Conservation (phyloP, 257 asterid species). For the Jacaranda mimosifolia region DNA sequence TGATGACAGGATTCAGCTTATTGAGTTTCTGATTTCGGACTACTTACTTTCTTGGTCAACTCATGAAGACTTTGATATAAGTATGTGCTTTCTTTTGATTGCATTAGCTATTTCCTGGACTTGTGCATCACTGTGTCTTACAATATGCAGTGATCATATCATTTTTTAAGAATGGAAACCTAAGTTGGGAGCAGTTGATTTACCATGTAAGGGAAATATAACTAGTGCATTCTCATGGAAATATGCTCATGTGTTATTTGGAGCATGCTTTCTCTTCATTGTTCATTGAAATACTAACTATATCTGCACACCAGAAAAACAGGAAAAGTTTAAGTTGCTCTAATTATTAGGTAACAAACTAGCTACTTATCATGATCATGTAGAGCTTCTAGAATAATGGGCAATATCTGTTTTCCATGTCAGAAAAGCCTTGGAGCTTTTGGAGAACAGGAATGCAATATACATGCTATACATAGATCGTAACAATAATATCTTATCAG, state of each 20-base stretch:
- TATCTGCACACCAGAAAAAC: too few species aligned
- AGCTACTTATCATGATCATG: conserved; percentile 25
- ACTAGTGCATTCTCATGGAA: neutral
- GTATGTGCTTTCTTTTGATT: too few species aligned
- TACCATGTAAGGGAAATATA: neutral
- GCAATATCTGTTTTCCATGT: conserved; percentile 68
- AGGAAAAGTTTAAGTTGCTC: too few species aligned
- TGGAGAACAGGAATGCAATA: conserved; percentile 78
- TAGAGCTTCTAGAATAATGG: conserved; percentile 90
- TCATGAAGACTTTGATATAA: too few species aligned
- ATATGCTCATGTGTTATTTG: neutral
- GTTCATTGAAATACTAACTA: conserved; percentile 1
- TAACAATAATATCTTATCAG: too few species aligned
- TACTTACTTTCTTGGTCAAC: conserved; percentile 76
- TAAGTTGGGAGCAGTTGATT: too few species aligned
- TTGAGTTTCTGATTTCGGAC: conserved; percentile 86
- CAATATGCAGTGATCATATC: too few species aligned
- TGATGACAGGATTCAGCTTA: too few species aligned
- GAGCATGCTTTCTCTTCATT: conserved; percentile 1
- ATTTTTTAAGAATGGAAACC: too few species aligned
- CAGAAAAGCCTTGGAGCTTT: conserved; percentile 69
- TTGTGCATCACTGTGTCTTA: too few species aligned
- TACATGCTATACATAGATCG: conserved; percentile 90
- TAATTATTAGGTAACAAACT: neutral
- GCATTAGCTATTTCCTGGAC: too few species aligned